Conservation (phyloP, 192 early-diverging fungal species). For the Linnemannia hyalina region DNA sequence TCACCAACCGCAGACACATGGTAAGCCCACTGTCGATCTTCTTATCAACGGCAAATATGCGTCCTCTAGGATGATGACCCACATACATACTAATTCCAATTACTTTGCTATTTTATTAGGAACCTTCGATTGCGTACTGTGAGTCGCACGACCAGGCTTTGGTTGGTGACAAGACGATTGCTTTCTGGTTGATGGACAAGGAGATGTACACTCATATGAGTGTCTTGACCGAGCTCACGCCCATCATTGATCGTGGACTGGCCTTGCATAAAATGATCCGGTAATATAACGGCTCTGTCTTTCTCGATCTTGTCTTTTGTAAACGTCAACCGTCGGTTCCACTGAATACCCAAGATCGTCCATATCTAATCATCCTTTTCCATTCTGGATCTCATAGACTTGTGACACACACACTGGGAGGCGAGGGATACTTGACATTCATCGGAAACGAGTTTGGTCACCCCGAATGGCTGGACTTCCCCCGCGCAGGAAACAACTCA, state of each 20-base stretch:
- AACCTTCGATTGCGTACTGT: slow-evolving; percentile 91
- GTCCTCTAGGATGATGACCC: not conserved
- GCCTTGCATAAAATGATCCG: slow-evolving; percentile 97
- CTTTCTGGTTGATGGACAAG: slow-evolving; percentile 99
- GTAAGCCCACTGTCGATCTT: slow-evolving; percentile 41
- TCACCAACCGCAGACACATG: slow-evolving; percentile 91
- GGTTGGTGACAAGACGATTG: slow-evolving; percentile 96
- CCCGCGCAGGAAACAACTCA: slow-evolving; percentile 89
- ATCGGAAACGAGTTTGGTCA: slow-evolving; percentile 99
- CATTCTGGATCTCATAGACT: slow-evolving; percentile 60
- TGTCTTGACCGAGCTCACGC: slow-evolving; percentile 78
- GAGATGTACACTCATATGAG: slow-evolving; percentile 98
- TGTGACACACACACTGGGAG: slow-evolving; percentile 87
- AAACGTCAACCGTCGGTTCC: not conserved
- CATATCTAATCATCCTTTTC: not conserved
- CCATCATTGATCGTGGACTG: slow-evolving; percentile 91
- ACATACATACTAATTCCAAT: not conserved
- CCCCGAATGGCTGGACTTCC: slow-evolving; percentile 99
- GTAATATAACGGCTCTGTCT: slow-evolving; percentile 20
- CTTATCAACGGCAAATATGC: not conserved
- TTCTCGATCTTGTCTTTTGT: not conserved
- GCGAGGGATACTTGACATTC: slow-evolving; percentile 96
- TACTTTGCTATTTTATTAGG: slow-evolving; percentile 60
- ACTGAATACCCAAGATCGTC: not conserved
- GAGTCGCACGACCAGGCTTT: slow-evolving; percentile 98